Percentiles rank a stretch among this genome's conserved stretches.
Conservation (phyloP, 192 early-diverging fungal species). For the Podila epigama region DNA sequence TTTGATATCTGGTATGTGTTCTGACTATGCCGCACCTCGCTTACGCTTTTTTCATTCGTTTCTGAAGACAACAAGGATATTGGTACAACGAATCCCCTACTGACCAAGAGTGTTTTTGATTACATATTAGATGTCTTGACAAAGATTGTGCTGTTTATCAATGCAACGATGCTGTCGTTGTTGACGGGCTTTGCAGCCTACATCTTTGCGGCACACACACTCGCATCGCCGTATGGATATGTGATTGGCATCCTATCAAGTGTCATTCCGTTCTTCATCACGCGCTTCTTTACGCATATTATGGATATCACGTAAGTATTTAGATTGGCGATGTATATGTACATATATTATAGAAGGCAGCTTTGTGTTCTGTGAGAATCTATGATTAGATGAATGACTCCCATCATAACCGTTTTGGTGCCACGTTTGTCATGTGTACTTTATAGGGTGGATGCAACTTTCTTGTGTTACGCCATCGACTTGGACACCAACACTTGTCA, state of each 20-base stretch:
- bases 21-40: too few relatives aligned
- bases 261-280: constrained; percentile 70
- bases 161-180: constrained; percentile 62
- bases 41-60: too few relatives aligned
- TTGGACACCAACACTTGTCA: constrained; percentile 68
- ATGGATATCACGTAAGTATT: constrained; percentile 76
- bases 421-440: not conserved
- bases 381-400: not conserved
- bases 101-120: not conserved
- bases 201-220: constrained; percentile 62
- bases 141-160: constrained; percentile 64
- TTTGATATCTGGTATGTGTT: constrained; percentile 55
- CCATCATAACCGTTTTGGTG: not conserved
- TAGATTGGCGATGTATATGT: not conserved
- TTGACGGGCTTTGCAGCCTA: constrained; percentile 64
- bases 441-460: constrained; percentile 75
- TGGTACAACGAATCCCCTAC: too few relatives aligned
- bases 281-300: constrained; percentile 71
- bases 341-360: not conserved
- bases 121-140: constrained; percentile 56
- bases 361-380: too few relatives aligned
- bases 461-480: constrained; percentile 84
- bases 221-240: constrained; percentile 69
- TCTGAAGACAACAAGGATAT: too few relatives aligned
- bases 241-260: constrained; percentile 66